phyloP scores from a whole-genome alignment of 2,329 filamentous ascomycete species.

The Colletotrichum sp. region DNA sequence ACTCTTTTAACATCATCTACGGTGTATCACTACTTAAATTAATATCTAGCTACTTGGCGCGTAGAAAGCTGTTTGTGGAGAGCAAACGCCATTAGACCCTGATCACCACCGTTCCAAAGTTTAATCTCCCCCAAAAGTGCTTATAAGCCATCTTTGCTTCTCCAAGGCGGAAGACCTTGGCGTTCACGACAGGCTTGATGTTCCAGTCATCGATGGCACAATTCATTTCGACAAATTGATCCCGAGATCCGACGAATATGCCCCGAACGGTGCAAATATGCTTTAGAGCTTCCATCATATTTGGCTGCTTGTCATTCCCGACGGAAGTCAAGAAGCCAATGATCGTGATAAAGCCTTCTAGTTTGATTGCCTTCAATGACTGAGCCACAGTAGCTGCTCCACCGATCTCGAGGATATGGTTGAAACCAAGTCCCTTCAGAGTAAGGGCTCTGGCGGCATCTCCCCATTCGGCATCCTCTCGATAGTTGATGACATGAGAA shows the following conservation, averaged over 20 bases:
- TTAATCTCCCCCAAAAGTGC: rapidly evolving
- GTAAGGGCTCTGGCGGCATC: constrained; percentile 56
- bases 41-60: no score
- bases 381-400: neutral
- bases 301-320: neutral
- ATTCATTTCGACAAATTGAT: neutral
- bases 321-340: neutral
- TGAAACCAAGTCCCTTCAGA: neutral
- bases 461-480: constrained; percentile 57
- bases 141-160: neutral
- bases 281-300: neutral
- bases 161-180: rapidly evolving
- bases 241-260: neutral
- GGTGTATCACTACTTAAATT: no score
- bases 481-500: constrained; percentile 63
- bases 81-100: neutral
- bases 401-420: neutral
- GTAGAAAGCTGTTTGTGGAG: no score
- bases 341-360: neutral
- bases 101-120: neutral
- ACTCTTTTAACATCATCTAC: no score
- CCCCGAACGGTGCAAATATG: neutral
- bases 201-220: neutral
- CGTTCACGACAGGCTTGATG: rapidly evolving
- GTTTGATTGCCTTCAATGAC: neutral